These are phyloP conservation scores for Bruguiera hainesii DNA, from an alignment of 441 rosid genomes.

Conservation along the genomic window DNA sequence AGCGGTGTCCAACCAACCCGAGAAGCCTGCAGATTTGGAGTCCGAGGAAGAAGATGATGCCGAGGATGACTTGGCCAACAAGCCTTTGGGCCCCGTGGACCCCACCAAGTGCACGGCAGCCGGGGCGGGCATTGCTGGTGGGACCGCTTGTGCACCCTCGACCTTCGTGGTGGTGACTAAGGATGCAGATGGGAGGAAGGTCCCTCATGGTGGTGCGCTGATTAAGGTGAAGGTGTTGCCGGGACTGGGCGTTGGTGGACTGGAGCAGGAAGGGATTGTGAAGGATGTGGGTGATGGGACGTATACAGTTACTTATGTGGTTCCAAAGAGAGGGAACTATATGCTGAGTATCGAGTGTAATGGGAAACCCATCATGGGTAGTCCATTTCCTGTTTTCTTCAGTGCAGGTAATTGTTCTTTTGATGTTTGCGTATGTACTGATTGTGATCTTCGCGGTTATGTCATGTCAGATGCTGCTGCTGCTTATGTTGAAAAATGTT, in stretches of 20 bases:
- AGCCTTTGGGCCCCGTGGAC: constrained; percentile 89
- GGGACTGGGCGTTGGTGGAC: constrained; percentile 92
- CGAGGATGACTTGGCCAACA: constrained; percentile 51
- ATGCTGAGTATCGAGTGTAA: constrained; percentile 91
- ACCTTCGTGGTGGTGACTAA: constrained; percentile 78
- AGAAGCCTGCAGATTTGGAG: constrained; percentile 48
- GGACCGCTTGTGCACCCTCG: constrained; percentile 84
- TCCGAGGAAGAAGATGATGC: constrained; percentile 70
- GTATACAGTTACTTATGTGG: constrained; percentile 83
- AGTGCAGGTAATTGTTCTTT: constrained; percentile 59
- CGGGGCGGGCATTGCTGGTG: constrained; percentile 95
- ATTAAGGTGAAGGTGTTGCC: constrained; percentile 80
- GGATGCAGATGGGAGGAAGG: constrained; percentile 89
- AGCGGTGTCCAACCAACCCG: constrained; percentile 40
- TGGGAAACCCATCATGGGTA: constrained; percentile 84
- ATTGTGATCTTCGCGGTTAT: background rate
- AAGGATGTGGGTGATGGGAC: constrained; percentile 97
- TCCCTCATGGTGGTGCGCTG: constrained; percentile 67
- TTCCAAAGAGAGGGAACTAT: constrained; percentile 97
- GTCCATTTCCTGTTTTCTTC: constrained; percentile 97
- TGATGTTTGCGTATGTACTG: background rate
- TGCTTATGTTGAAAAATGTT: background rate
- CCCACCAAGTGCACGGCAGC: constrained; percentile 87
- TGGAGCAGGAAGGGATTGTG: constrained; percentile 84
- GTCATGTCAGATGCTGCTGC: background rate